Conservation (phyloP, 2,329 filamentous ascomycete genomes). For the Dothideomycetes sp. region DNA sequence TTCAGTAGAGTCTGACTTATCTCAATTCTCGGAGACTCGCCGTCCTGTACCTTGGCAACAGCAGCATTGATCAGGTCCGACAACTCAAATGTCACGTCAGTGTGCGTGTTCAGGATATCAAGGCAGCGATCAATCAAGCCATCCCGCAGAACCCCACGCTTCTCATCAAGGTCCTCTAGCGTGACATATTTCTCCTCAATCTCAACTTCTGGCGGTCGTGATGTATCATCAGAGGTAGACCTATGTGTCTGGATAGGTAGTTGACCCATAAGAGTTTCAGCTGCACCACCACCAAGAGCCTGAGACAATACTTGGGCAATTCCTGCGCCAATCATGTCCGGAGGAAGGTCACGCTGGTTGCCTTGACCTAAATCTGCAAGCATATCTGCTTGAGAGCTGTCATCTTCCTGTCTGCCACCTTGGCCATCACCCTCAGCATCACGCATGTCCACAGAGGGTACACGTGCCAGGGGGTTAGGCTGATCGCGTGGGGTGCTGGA, state of each 20-base stretch:
- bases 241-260: constrained; percentile 2
- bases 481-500: background rate
- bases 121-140: constrained; percentile 82
- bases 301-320: constrained; percentile 7
- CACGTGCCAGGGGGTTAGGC: background rate
- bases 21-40: constrained; percentile 51
- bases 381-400: constrained; percentile 2
- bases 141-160: constrained; percentile 60
- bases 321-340: constrained; percentile 4
- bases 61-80: constrained; percentile 74
- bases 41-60: constrained; percentile 47
- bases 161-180: constrained; percentile 68
- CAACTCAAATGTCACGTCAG: constrained; percentile 81
- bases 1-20: constrained; percentile 75
- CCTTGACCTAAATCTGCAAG: constrained; percentile 1
- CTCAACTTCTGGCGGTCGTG: constrained; percentile 4
- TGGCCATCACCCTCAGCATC: constrained; percentile 16
- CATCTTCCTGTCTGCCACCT: constrained; percentile 8
- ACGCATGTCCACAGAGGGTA: constrained; percentile 27
- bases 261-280: constrained; percentile 4
- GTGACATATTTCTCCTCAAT: constrained; percentile 38
- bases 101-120: constrained; percentile 79
- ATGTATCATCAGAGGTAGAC: constrained; percentile 2
- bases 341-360: constrained; percentile 4
- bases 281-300: constrained; percentile 4